Conservation (phyloP, 768 basidiomycete species). For the Tylopilus rubrobrunneus region DNA sequence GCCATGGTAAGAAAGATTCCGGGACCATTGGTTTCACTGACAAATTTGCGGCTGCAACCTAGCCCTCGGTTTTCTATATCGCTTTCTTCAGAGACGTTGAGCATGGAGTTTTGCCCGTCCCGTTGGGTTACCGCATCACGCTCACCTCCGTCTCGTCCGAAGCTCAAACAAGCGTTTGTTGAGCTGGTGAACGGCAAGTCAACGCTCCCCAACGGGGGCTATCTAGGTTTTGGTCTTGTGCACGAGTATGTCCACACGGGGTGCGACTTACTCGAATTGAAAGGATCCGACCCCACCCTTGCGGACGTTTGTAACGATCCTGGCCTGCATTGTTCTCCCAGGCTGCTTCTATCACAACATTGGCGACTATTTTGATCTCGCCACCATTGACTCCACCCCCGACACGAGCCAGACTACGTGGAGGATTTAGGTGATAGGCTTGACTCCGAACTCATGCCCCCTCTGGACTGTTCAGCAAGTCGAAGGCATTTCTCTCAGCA, state of each 20-base stretch:
- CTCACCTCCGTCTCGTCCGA: conserved; percentile 12
- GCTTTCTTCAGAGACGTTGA: conserved; percentile 43
- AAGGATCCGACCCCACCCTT: conserved; percentile 8
- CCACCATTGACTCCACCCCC: background rate
- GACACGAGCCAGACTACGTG: background rate
- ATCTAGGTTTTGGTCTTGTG: conserved; percentile 8
- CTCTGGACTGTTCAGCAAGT: no score
- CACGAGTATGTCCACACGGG: conserved; percentile 9
- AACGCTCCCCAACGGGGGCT: conserved; percentile 3
- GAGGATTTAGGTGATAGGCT: no score
- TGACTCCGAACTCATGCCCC: no score
- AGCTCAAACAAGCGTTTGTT: background rate
- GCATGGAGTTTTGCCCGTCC: no score
- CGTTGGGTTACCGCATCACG: conserved; percentile 45
- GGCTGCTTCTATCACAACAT: background rate
- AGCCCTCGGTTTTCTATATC: conserved; percentile 30
- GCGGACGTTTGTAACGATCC: conserved; percentile 3
- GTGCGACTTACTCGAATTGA: conserved; percentile 4
- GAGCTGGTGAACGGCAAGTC: background rate
- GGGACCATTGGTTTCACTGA: conserved; percentile 4
- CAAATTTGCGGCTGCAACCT: background rate
- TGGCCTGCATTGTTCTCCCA: background rate
- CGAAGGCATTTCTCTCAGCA: no score
- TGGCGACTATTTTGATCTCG: background rate
- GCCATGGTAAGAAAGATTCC: conserved; percentile 1